A percentile compares a stretch with the other conserved stretches of the same genome.
Conservation (phyloP, 2,329 filamentous ascomycete species). For the Cladosporium sp. region DNA sequence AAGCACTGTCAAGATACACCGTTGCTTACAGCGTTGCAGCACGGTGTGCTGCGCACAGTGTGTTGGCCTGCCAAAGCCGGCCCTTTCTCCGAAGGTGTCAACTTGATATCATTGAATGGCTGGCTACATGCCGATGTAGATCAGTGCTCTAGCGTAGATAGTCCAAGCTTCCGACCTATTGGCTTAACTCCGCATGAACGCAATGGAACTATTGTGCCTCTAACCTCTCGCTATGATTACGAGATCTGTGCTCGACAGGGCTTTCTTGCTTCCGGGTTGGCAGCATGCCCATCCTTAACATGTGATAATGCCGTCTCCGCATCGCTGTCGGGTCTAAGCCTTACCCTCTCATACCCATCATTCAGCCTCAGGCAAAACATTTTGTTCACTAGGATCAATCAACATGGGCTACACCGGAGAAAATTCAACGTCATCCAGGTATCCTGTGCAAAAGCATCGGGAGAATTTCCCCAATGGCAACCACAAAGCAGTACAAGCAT, state of each 20-base stretch:
- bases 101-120: neutral
- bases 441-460: conserved; percentile 7
- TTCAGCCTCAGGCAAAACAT: neutral
- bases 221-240: neutral
- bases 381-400: neutral
- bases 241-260: neutral
- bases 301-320: neutral
- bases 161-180: conserved; percentile 13
- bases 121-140: neutral
- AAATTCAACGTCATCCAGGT: neutral
- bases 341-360: neutral
- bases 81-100: neutral
- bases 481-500: neutral
- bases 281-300: neutral
- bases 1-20: neutral
- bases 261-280: neutral
- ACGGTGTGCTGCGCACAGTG: neutral
- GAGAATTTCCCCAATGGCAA: neutral
- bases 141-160: neutral
- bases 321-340: neutral
- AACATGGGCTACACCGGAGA: neutral
- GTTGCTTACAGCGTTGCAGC: neutral
- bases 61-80: neutral
- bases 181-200: neutral
- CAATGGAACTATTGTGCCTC: neutral